These are phyloP conservation scores for Phytophthora brassicae DNA, from an alignment of 352 stramenopile species.

Conservation along the genomic window DNA sequence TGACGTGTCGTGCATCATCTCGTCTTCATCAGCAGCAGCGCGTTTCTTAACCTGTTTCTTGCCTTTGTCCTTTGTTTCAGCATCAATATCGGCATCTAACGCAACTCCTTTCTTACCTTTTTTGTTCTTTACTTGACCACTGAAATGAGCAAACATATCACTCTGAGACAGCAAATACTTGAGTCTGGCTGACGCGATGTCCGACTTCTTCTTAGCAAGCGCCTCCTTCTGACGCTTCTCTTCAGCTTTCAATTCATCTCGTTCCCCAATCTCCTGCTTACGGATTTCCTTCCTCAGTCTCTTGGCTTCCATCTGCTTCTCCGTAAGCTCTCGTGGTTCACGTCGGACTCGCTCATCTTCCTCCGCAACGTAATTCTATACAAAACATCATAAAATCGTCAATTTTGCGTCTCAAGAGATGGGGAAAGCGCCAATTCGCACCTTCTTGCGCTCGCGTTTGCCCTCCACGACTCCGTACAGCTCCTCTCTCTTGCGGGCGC, in stretches of 20 bases:
- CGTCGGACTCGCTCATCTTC: conserved; percentile 50
- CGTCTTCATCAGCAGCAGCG: conserved; percentile 79
- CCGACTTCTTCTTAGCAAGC: conserved; percentile 73
- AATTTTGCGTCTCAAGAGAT: background rate
- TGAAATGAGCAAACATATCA: conserved; percentile 98
- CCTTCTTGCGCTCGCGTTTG: conserved; percentile 81
- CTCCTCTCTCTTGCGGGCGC: conserved; percentile 75
- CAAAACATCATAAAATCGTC: conserved; percentile 2
- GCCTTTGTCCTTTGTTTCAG: conserved; percentile 74
- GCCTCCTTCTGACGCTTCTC: conserved; percentile 81
- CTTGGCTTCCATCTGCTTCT: conserved; percentile 75
- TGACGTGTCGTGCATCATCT: conserved; percentile 52
- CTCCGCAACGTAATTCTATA: conserved; percentile 30
- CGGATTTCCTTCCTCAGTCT: conserved; percentile 66
- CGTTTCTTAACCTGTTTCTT: conserved; percentile 81
- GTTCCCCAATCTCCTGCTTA: conserved; percentile 69
- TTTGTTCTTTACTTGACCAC: conserved; percentile 84
- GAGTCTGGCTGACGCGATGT: conserved; percentile 82
- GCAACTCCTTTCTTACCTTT: conserved; percentile 25
- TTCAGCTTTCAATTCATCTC: conserved; percentile 74
- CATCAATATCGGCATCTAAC: conserved; percentile 51
- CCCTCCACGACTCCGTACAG: conserved; percentile 70
- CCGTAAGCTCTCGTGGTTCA: conserved; percentile 54
- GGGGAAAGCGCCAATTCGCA: conserved; percentile 5
- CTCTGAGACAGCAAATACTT: conserved; percentile 96